A percentile compares a stretch with the other conserved stretches of the same genome.
phyloP scores from a whole-genome alignment of 1,284 basidiomycete species.

The Bjerkandera adusta region DNA sequence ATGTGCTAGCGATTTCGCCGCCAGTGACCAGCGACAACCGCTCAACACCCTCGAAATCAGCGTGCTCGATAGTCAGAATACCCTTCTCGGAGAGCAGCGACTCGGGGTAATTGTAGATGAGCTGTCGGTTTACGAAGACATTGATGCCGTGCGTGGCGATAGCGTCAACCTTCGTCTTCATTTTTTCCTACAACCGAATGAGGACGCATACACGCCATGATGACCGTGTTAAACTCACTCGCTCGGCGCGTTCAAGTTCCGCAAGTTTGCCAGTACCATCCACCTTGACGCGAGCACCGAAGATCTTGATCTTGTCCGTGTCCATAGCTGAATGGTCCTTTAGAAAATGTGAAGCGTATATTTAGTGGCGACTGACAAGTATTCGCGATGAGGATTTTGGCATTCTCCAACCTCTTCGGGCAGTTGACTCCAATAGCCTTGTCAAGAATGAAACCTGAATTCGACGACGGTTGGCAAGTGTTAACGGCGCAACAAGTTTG shows the following conservation, averaged over 20 bases:
- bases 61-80: conserved; percentile 97
- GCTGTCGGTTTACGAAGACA: conserved; percentile 96
- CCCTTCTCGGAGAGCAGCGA: conserved; percentile 91
- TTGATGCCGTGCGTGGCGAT: conserved; percentile 97
- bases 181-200: conserved; percentile 78
- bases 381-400: conserved; percentile 96
- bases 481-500: background rate
- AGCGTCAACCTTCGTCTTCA: conserved; percentile 96
- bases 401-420: conserved; percentile 93
- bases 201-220: background rate
- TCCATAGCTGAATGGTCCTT: conserved; percentile 78
- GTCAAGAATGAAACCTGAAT: conserved; percentile 92
- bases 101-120: conserved; percentile 99
- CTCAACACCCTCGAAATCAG: conserved; percentile 99
- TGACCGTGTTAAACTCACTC: conserved; percentile 42
- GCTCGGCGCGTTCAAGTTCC: conserved; percentile 95
- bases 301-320: conserved; percentile 99
- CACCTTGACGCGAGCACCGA: conserved; percentile 95
- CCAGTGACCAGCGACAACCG: conserved; percentile 95
- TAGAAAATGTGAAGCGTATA: background rate
- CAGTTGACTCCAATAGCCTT: conserved; percentile 96
- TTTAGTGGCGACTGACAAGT: conserved; percentile 63
- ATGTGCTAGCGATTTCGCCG: conserved; percentile 96
- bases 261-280: conserved; percentile 96
- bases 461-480: background rate